Base-by-base conservation (phyloP, 2,329 filamentous ascomycete species). In the Pseudomassariella vexata region DNA sequence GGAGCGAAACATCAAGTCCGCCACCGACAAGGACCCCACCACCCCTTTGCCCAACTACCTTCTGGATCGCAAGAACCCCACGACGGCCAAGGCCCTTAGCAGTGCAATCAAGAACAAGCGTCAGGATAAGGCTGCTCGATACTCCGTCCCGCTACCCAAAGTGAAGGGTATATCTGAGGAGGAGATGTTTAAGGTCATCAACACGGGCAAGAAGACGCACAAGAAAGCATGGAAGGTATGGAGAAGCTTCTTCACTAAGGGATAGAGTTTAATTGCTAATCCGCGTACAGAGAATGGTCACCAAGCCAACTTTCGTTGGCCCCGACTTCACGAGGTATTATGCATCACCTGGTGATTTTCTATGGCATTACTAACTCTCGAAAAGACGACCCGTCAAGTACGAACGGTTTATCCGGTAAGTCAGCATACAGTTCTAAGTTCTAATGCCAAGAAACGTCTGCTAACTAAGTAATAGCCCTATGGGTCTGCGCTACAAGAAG, bases 131-230 rank as follows among this genome's bases (percentile, higher is more conserved):
- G 87, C 89, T 6, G 92, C 92, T 30, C 85, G 90, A 56, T 96
- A 95, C 58, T 76, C 75, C 19, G 92, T 96, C 23, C 92, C 92
- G 2, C 61, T 98, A 52, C 92, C 92, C 21, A 95, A 95, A 66
- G 92, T 96, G 26, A 78, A 85, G 52, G 90, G 87, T 43, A 95
- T 96, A 48, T 80, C 77, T 46, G 90, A 96, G 67, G 87, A 94
- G 70, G 90, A 95, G 68, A 90, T 95, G 83, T 96, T 96, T 71
- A 90, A 86, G 64, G 89, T 95, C 10, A 79, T 96, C 52, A 88
- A 88, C 67, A 96, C 90, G 19, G 90, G 92, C 50, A 94, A 94
- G 76, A 95, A 95, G 73, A 87, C 82, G 3, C 72, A 80, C 35
- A 88, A 43, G 76, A 94, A 92, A 72, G 71, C 70, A 36, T 75